A percentile compares a stretch with the other conserved stretches of the same genome.
These are phyloP conservation scores for Cladosporium sp. DNA, from an alignment of 2,329 filamentous ascomycete species.

Conservation along the genomic window DNA sequence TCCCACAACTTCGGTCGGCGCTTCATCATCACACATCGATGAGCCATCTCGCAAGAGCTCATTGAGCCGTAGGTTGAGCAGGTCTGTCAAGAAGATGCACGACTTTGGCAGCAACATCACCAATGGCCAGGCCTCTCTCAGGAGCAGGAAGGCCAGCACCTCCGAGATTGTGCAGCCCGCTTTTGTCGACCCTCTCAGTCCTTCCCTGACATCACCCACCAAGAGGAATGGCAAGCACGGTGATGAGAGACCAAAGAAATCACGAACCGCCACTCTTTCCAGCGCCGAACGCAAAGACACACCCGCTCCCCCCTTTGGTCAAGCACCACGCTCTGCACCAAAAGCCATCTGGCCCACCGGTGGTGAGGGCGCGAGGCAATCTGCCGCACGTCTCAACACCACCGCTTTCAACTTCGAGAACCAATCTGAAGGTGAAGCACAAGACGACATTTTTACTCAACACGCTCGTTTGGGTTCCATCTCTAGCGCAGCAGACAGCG, in stretches of 20 bases:
- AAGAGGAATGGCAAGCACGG: constrained; percentile 25
- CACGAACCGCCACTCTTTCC: constrained; percentile 17
- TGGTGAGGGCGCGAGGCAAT: constrained; percentile 29
- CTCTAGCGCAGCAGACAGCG: constrained; percentile 34
- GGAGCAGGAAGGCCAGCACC: constrained; percentile 3
- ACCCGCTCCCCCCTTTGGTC: constrained; percentile 23
- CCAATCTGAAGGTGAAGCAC: constrained; percentile 6
- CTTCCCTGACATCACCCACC: constrained; percentile 26
- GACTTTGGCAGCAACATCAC: constrained; percentile 11
- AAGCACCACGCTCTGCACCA: constrained; percentile 19
- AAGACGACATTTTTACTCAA: constrained; percentile 21
- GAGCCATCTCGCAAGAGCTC: constrained; percentile 8
- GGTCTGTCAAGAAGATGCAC: constrained; percentile 13
- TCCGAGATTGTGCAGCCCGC: not conserved
- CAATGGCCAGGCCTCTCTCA: constrained; percentile 4
- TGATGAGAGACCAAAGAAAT: constrained; percentile 27
- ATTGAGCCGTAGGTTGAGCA: constrained; percentile 8
- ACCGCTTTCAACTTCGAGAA: constrained; percentile 5
- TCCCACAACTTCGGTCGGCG: not conserved
- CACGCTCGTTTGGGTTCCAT: constrained; percentile 26
- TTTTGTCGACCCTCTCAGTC: not conserved
- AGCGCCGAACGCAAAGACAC: constrained; percentile 30
- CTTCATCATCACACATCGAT: not conserved
- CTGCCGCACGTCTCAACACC: constrained; percentile 26
- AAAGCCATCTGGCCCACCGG: constrained; percentile 20